Base-by-base conservation (phyloP, 306 rosid species). In the Arachis hypogaea region DNA sequence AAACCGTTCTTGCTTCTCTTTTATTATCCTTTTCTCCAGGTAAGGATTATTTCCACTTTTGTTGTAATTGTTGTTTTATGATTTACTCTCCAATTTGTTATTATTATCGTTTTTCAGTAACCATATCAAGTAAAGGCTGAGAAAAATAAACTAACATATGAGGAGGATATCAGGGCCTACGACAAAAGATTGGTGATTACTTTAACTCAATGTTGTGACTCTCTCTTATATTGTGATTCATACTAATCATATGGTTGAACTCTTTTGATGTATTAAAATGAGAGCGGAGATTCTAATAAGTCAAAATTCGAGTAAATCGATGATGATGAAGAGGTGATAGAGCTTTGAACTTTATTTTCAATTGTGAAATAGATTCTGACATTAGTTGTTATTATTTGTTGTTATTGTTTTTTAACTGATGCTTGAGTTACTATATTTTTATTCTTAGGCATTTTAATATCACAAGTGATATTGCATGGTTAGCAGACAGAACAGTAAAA, bases 241-340 rank as follows among this genome's bases (percentile, higher is more conserved):
- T 22, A 22, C 28, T 22, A 22, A 22, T 22, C 1, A 1, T 22
- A 22, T 22, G 28, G 28, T 22, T 22, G 28, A 22, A 22, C 28
- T 22, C 28, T 22, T 22, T 22, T 22, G 28, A 22, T 22, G 28
- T 22, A 6, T 49, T 4, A 92, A 96, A 85, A 85, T 43, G 93
- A 83, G n/a, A 91, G 88, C 12, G 97, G 82, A 49, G 93, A 92
- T 60, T 92, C 97, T 0, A 96, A 92, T 60, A 92, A 86, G 80
- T 92, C 97, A n/a, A 89, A 84, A 77, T 89, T 93, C 0, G 93
- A 92, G 63, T 90, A 89, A 73, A 80, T 89, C 16, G 96, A 92
- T 0, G 91, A 89, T 0, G 94, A 91, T 0, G 95, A 85, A 4
- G 57, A 51, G 57, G 18, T 55, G 28, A 22, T 22, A 1, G 28